Conservation (phyloP, 257 asterid species). For the Nicotiana sylvestris region DNA sequence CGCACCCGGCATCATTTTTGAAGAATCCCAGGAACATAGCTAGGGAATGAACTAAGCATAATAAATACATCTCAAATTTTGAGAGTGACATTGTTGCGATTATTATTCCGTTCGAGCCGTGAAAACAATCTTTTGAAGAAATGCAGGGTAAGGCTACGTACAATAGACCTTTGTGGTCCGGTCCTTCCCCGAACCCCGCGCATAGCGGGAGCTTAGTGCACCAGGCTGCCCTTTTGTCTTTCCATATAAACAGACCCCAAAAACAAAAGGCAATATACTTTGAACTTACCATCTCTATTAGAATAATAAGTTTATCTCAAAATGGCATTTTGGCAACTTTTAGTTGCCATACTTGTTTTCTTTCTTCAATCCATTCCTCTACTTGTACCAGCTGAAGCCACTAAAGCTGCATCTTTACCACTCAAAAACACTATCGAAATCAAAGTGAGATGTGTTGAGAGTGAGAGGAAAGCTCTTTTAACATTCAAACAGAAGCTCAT, state of each 20-base stretch:
- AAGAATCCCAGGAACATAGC: too few species aligned
- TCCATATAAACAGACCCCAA: neutral
- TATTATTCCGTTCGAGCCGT: too few species aligned
- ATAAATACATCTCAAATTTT: too few species aligned
- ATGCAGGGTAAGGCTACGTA: too few species aligned
- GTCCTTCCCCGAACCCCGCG: too few species aligned
- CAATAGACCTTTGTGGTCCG: too few species aligned
- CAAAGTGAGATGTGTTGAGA: neutral
- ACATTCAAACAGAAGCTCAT: neutral
- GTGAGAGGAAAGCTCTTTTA: constrained; percentile 13
- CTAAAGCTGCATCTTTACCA: neutral
- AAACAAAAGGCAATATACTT: neutral
- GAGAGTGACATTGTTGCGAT: too few species aligned
- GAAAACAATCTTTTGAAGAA: too few species aligned
- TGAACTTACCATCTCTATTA: neutral
- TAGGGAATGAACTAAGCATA: too few species aligned
- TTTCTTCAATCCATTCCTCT: neutral
- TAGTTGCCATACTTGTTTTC: neutral
- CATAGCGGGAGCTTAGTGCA: too few species aligned
- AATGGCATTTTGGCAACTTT: neutral
- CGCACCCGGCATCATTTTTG: too few species aligned
- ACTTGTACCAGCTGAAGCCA: neutral
- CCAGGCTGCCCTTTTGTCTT: too few species aligned
- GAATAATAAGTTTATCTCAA: neutral
- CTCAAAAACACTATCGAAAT: neutral